A percentile compares a stretch with the other conserved stretches of the same genome.
Conservation (phyloP, 495 filamentous ascomycete genomes). For the Penicillium alfredii region DNA sequence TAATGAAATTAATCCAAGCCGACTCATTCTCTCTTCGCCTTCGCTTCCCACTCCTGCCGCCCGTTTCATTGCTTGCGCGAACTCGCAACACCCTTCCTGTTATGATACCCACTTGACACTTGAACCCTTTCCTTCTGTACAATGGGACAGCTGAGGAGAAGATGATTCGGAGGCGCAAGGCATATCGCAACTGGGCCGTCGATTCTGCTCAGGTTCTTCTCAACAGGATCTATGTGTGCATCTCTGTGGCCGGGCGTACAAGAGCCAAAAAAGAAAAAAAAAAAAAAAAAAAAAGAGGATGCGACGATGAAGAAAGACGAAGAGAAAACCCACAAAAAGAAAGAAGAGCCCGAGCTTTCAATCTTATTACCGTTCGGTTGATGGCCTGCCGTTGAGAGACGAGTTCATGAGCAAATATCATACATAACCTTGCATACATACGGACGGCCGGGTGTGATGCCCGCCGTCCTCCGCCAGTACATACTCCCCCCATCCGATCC, state of each 20-base stretch:
- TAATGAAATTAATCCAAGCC: constrained; percentile 17
- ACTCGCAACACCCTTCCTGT: constrained; percentile 13
- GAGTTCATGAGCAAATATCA: constrained; percentile 5
- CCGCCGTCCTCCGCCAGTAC: too few relatives aligned
- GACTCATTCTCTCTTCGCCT: constrained; percentile 9
- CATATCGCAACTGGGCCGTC: background rate
- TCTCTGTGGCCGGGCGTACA: too few relatives aligned
- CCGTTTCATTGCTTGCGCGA: background rate
- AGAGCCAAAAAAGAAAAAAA: constrained; percentile 1
- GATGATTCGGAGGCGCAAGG: constrained; percentile 4
- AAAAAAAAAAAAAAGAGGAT: constrained; percentile 1
- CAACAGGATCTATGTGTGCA: too few relatives aligned
- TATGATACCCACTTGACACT: constrained; percentile 45
- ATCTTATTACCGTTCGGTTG: background rate
- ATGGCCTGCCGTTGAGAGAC: background rate
- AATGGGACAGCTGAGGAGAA: constrained; percentile 13
- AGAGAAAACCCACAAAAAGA: too few relatives aligned
- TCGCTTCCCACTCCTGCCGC: too few relatives aligned
- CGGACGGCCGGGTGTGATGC: too few relatives aligned
- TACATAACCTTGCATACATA: constrained; percentile 10
- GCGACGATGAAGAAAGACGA: too few relatives aligned
- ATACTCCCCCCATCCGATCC: background rate
- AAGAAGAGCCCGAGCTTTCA: constrained; percentile 6
- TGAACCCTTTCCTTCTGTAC: constrained; percentile 25
- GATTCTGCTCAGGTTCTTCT: background rate